Evolutionary conservation across 2,329 filamentous ascomycete species (phyloP).

Genomic region (Diaporthe australafricana): DNA sequence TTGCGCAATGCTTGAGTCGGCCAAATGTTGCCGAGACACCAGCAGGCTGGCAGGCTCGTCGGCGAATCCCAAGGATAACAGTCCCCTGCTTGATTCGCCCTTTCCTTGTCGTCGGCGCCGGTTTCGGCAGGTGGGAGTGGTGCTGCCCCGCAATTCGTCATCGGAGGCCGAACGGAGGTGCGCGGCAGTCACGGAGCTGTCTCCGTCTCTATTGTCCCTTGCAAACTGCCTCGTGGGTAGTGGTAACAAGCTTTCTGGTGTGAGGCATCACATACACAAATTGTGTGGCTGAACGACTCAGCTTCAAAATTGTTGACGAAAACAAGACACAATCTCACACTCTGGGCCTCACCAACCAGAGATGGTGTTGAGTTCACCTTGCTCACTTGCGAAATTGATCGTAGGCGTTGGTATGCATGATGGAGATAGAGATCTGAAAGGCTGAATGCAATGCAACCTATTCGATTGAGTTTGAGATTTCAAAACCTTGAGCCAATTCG

Average conservation of each 20-base stretch:
- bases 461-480: too few species aligned
- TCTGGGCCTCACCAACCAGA: too few species aligned
- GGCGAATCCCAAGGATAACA: neutral
- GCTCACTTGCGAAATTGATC: too few species aligned
- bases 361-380: too few species aligned
- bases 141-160: conserved; percentile 22
- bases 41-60: neutral
- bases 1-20: neutral
- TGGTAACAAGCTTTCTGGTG: neutral
- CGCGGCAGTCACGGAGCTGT: conserved; percentile 4
- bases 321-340: neutral
- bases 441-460: too few species aligned
- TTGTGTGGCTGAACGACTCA: neutral
- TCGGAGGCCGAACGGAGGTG: conserved; percentile 6
- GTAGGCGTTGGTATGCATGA: too few species aligned
- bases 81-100: conserved; percentile 15
- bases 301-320: too few species aligned
- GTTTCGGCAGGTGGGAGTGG: conserved; percentile 11
- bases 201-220: neutral
- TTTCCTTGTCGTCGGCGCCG: conserved; percentile 20
- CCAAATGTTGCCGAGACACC: neutral
- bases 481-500: too few species aligned
- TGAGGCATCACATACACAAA: neutral
- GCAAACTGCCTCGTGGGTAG: conserved; percentile 1
- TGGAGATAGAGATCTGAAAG: too few species aligned